These are phyloP conservation scores for Pharus latifolius DNA, from an alignment of 176 grass and related monocot genomes.

Conservation along the genomic window DNA sequence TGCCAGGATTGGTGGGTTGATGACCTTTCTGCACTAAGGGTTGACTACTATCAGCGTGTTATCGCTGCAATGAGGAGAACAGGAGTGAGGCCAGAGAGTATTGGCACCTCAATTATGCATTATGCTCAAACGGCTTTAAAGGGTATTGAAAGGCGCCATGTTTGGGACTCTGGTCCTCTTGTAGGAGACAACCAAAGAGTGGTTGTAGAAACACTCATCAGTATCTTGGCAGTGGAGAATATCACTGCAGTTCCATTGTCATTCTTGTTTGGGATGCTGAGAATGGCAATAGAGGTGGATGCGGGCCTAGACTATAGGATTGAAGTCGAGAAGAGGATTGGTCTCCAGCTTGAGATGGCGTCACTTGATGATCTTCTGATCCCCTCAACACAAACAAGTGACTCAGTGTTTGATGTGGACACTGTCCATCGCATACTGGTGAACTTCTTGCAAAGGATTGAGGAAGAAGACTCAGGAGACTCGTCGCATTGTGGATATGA, in stretches of 20 bases:
- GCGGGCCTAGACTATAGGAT: conserved; percentile 23
- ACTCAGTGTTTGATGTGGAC: conserved; percentile 45
- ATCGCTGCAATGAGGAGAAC: conserved; percentile 41
- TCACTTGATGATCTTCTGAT: conserved; percentile 53
- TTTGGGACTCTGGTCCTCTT: conserved; percentile 21
- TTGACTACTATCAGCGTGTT: conserved; percentile 45
- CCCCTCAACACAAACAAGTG: conserved; percentile 24
- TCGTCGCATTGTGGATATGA: conserved; percentile 24
- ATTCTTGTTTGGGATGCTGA: conserved; percentile 49
- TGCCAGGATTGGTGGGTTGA: conserved; percentile 55
- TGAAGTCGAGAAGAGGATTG: conserved; percentile 45
- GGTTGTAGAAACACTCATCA: conserved; percentile 28
- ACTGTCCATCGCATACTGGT: conserved; percentile 40
- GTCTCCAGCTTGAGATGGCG: conserved; percentile 34
- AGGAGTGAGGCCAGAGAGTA: conserved; percentile 43
- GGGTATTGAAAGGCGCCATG: conserved; percentile 16
- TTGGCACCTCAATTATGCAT: conserved; percentile 36
- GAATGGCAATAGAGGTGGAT: conserved; percentile 43
- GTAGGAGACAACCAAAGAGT: conserved; percentile 28
- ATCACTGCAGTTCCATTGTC: conserved; percentile 34
- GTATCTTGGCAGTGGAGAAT: conserved; percentile 35
- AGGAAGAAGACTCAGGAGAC: conserved; percentile 34
- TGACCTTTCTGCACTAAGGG: conserved; percentile 32
- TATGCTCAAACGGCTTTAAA: conserved; percentile 48
- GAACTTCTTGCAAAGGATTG: conserved; percentile 39